Conservation (phyloP, 805 yeast genomes). For the Candida endomychidarum region DNA sequence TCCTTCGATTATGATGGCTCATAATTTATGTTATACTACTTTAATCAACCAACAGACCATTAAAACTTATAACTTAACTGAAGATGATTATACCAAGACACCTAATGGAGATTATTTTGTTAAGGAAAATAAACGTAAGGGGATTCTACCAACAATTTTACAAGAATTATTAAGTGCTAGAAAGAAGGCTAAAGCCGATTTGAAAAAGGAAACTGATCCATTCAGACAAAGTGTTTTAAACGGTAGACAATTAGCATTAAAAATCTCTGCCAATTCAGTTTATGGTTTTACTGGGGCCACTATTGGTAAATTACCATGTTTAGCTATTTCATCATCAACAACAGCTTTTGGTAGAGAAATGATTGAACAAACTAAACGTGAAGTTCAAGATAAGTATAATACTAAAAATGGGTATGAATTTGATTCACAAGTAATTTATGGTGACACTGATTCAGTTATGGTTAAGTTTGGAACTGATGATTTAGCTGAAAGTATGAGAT, state of each 20-base stretch:
- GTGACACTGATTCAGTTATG: constrained; percentile 99
- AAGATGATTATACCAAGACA: constrained; percentile 77
- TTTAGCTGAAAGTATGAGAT: constrained; percentile 77
- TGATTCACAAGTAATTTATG: constrained; percentile 91
- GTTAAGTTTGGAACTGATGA: constrained; percentile 89
- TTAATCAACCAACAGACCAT: constrained; percentile 69
- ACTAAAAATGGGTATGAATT: constrained; percentile 80
- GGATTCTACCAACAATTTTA: constrained; percentile 88
- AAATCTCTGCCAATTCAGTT: constrained; percentile 96
- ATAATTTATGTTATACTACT: constrained; percentile 93
- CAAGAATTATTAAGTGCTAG: constrained; percentile 88
- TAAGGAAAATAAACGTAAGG: constrained; percentile 65
- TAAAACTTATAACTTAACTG: constrained; percentile 57
- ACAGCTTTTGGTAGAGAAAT: constrained; percentile 95
- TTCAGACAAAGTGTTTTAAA: constrained; percentile 90
- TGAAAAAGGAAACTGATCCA: constrained; percentile 92
- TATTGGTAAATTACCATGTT: constrained; percentile 93
- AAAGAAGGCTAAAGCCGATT: constrained; percentile 86
- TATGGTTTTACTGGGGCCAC: constrained; percentile 99
- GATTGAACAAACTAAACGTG: constrained; percentile 89
- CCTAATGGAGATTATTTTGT: constrained; percentile 94
- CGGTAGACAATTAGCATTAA: constrained; percentile 95
- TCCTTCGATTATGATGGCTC: constrained; percentile 99
- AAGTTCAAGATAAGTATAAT: constrained; percentile 77
- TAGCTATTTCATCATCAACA: constrained; percentile 92